Base-by-base conservation (phyloP, 768 basidiomycete species). In the Exsudoporus frostii region DNA sequence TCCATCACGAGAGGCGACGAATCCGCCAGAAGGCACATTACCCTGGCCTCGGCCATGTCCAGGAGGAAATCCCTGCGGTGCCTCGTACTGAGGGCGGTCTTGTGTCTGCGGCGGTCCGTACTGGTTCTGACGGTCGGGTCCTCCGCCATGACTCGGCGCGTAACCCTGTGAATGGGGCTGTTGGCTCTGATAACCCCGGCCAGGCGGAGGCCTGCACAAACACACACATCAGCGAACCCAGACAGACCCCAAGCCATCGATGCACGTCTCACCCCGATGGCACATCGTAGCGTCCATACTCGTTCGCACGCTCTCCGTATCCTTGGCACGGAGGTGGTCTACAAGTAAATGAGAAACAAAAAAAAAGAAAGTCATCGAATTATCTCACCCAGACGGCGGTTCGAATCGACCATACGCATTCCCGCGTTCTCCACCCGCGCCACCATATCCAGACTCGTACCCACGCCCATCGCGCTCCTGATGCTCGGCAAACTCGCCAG, bases 11-110 rank as follows among this genome's bases (percentile, higher is more conserved):
- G 65, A 53, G 6, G 44, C 20, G 10, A 7, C 22, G 4, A 66
- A 64, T 19, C 53, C 65, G 4, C 64, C 64, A 19, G 58, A 20
- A 14, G 64, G 65, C 20, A 52, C 19, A 20, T 54, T 55, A 0
- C 51, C 56, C 42, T 50, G 34, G 19, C 33, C 36, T 32, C 24
- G 43, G 9, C 55, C 53, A 36, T 46, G 22, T 9, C 52, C 55
- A 34, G 51, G 1, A 5, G 45, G 29, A 39, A 39, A 39, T 25
- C 45, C 54, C 11, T 52, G 50, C 14, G 51, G 30, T 2, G 51
- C 17, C 2, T 51, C 61, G 7, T 63, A 55, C 32, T 51, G 53
- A 40, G 43, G 4, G 11, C 53, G 54, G 30, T 48, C 54, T 13
- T 54, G 58, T 17, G 55, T 32, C 25, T 47, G 48, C 36, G 46